Conservation (phyloP, 2,329 filamentous ascomycete species). For the Shiraia sp. region DNA sequence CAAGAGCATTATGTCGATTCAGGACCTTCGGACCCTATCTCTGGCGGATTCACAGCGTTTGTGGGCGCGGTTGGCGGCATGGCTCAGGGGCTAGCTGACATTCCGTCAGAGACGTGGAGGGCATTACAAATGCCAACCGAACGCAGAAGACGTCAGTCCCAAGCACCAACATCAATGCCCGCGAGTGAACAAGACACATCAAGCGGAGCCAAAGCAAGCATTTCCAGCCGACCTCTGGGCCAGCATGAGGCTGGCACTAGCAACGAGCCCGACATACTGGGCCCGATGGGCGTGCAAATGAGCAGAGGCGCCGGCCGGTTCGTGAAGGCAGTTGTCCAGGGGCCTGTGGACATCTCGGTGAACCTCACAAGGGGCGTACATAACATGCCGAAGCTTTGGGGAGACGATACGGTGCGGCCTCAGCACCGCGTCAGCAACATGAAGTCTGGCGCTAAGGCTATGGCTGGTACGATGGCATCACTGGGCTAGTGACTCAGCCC, state of each 20-base stretch:
- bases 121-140: conserved; percentile 21
- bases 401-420: conserved; percentile 49
- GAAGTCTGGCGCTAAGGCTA: conserved; percentile 51
- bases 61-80: conserved; percentile 78
- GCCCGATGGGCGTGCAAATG: no score
- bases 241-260: conserved; percentile 47
- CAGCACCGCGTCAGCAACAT: conserved; percentile 23
- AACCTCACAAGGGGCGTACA: conserved; percentile 84
- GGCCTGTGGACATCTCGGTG: conserved; percentile 82
- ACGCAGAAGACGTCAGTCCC: conserved; percentile 9
- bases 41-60: conserved; percentile 49
- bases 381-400: conserved; percentile 83
- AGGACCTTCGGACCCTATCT: conserved; percentile 46
- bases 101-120: conserved; percentile 57
- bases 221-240: background rate
- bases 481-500: conserved; percentile 80
- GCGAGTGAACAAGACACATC: conserved; percentile 4
- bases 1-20: conserved; percentile 46
- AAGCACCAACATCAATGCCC: conserved; percentile 3
- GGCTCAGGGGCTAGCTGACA: conserved; percentile 68
- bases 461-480: conserved; percentile 79
- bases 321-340: conserved; percentile 73
- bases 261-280: conserved; percentile 52
- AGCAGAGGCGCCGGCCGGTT: conserved; percentile 74
- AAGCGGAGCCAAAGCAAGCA: background rate